phyloP scores from a whole-genome alignment of 148 eudicot species.

The Linanthus parryae region DNA sequence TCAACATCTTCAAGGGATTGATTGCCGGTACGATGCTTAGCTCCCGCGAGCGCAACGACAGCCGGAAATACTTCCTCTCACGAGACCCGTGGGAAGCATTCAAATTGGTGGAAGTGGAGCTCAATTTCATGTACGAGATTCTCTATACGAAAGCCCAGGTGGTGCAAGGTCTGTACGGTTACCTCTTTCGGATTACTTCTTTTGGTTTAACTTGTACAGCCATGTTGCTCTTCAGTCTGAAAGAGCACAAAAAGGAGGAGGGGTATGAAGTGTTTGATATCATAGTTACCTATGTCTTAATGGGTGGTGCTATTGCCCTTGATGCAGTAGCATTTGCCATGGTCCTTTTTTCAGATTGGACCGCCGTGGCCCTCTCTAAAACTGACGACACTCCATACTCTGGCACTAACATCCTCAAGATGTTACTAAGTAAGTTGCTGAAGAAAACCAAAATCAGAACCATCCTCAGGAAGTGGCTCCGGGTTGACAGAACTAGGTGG shows the following conservation, averaged over 20 bases:
- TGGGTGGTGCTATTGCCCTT: conserved; percentile 35
- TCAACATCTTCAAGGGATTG: conserved; percentile 36
- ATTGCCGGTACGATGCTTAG: conserved; percentile 42
- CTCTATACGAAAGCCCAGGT: conserved; percentile 39
- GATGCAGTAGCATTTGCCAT: conserved; percentile 28
- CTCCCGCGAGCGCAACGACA: conserved; percentile 32
- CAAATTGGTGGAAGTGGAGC: conserved; percentile 41
- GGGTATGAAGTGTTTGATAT: conserved; percentile 21
- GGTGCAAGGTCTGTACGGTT: conserved; percentile 18
- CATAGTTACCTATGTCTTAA: conserved; percentile 20
- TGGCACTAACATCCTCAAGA: too few relatives aligned
- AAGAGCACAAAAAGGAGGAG: conserved; percentile 13
- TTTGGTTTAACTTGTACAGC: conserved; percentile 15
- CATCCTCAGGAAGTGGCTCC: too few relatives aligned
- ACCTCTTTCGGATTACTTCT: conserved; percentile 16
- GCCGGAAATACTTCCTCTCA: conserved; percentile 31
- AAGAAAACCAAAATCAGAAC: too few relatives aligned
- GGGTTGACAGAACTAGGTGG: too few relatives aligned
- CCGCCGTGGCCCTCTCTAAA: conserved; percentile 15
- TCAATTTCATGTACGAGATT: conserved; percentile 40
- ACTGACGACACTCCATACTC: too few relatives aligned
- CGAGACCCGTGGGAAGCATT: conserved; percentile 33
- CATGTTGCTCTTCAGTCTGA: conserved; percentile 15
- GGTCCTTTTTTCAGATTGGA: conserved; percentile 37
- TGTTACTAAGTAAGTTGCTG: too few relatives aligned